These are phyloP conservation scores for Funneliformis caledonium DNA, from an alignment of 371 early-diverging fungal species.

Conservation along the genomic window DNA sequence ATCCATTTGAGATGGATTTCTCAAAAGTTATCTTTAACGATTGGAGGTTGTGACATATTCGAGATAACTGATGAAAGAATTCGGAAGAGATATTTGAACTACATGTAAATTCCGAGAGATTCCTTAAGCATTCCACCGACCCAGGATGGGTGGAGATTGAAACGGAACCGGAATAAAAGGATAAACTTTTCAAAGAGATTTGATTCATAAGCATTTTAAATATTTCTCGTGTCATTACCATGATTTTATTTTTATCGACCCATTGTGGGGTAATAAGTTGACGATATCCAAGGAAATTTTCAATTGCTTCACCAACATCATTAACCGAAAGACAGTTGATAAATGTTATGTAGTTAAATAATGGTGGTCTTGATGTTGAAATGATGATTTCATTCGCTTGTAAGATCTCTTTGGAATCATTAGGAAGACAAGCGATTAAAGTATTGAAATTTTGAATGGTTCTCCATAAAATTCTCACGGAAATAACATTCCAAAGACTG, in stretches of 20 bases:
- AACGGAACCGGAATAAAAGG: too few relatives aligned
- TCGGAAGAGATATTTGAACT: too few relatives aligned
- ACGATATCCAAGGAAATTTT: background rate
- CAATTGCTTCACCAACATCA: background rate
- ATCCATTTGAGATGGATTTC: too few relatives aligned
- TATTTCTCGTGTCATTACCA: background rate
- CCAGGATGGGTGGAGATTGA: too few relatives aligned
- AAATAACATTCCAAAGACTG: too few relatives aligned
- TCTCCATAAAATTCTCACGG: too few relatives aligned
- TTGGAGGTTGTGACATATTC: too few relatives aligned
- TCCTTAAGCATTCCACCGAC: too few relatives aligned
- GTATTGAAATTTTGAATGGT: background rate
- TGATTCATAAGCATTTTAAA: background rate
- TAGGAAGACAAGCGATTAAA: background rate
- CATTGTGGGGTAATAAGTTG: background rate
- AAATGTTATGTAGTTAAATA: constrained; percentile 5
- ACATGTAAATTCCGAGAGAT: too few relatives aligned
- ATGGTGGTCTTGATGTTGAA: background rate
- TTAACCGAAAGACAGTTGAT: background rate
- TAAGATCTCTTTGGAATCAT: background rate
- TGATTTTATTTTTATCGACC: background rate
- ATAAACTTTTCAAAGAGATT: too few relatives aligned
- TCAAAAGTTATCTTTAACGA: too few relatives aligned
- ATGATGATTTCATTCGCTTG: background rate
- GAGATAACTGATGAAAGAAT: too few relatives aligned